phyloP scores from a whole-genome alignment of 345 rosid genomes.

The Litchi chinensis region DNA sequence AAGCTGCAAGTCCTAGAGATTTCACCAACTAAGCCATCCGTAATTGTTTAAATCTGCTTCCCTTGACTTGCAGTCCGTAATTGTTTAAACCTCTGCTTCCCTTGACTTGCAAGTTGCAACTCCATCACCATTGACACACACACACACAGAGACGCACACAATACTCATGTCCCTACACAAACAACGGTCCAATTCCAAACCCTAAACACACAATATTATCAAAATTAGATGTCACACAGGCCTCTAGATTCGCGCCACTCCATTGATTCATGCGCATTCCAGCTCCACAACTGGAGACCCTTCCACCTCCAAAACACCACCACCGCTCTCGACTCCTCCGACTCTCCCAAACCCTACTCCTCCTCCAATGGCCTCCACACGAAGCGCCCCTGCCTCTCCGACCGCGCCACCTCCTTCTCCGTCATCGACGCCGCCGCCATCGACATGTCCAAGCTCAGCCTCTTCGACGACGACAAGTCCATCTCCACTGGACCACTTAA shows the following conservation, averaged over 20 bases:
- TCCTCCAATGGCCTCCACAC: conserved; percentile 31
- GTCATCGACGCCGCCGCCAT: conserved; percentile 53
- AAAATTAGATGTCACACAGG: conserved; percentile 38
- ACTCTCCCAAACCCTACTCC: conserved; percentile 43
- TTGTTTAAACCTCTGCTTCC: too few species aligned
- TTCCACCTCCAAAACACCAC: conserved; percentile 49
- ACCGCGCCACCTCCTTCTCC: conserved; percentile 85
- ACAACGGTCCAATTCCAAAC: neutral
- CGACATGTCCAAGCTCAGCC: conserved; percentile 73
- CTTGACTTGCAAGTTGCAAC: too few species aligned
- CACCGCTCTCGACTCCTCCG: conserved; percentile 36
- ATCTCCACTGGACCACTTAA: conserved; percentile 26
- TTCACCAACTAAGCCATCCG: neutral
- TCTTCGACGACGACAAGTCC: conserved; percentile 65
- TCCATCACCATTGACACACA: too few species aligned
- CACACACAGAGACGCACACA: too few species aligned
- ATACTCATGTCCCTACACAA: neutral
- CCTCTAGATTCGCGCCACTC: conserved; percentile 62
- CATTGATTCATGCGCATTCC: conserved; percentile 75
- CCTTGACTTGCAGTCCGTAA: too few species aligned
- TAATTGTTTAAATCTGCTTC: too few species aligned
- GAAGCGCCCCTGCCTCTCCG: conserved; percentile 95
- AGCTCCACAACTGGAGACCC: conserved; percentile 92
- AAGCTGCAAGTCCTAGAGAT: neutral
- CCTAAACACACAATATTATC: neutral